phyloP scores from a whole-genome alignment of 306 rosid species.

The Dryas octopetala region DNA sequence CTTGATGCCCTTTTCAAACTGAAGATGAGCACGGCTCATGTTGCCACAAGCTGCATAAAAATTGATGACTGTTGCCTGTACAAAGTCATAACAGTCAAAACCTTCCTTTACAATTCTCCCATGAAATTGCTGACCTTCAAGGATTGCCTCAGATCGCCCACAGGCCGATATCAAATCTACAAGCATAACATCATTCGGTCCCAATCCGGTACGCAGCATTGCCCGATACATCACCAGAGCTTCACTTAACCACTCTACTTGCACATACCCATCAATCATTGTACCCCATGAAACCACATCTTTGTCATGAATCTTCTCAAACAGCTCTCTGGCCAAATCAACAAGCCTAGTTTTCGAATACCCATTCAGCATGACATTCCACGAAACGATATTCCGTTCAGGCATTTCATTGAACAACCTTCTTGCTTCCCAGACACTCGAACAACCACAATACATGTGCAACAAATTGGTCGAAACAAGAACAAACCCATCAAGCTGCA shows the following conservation, averaged over 20 bases:
- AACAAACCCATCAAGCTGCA: constrained; percentile 49
- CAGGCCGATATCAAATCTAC: constrained; percentile 80
- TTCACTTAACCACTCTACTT: constrained; percentile 51
- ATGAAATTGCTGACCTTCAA: constrained; percentile 71
- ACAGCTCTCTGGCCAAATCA: constrained; percentile 59
- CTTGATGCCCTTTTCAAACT: constrained; percentile 61
- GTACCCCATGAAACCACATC: constrained; percentile 93
- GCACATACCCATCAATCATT: constrained; percentile 73
- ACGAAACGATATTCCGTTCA: constrained; percentile 63
- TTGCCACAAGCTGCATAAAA: constrained; percentile 77
- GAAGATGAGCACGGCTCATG: constrained; percentile 57
- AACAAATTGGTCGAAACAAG: constrained; percentile 69
- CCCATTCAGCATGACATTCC: constrained; percentile 90
- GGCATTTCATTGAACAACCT: constrained; percentile 65
- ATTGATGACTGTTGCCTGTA: constrained; percentile 72
- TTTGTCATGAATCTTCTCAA: constrained; percentile 56
- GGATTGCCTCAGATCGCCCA: constrained; percentile 45
- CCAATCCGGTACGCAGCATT: constrained; percentile 54
- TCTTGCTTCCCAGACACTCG: constrained; percentile 54
- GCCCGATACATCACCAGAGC: constrained; percentile 56
- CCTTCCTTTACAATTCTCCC: constrained; percentile 61
- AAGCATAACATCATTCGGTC: constrained; percentile 69
- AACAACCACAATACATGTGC: constrained; percentile 71
- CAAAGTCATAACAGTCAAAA: constrained; percentile 62
- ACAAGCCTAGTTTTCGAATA: constrained; percentile 67